Conservation (phyloP, 306 rosid species). For the Lathyrus oleraceus region DNA sequence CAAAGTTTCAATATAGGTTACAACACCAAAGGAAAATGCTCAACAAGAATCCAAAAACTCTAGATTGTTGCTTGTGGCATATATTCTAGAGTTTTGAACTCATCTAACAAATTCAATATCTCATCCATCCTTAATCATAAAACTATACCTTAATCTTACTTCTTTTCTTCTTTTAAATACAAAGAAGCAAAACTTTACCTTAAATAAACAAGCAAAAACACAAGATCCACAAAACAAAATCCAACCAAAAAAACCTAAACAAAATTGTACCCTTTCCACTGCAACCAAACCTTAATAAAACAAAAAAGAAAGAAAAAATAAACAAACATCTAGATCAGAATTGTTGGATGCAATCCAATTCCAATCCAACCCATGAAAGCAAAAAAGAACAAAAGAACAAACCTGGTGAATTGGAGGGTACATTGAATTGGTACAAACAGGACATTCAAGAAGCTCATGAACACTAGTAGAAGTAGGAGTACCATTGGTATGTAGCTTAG, state of each 20-base stretch:
- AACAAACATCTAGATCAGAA: background rate
- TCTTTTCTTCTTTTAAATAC: no score
- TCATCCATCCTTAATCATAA: conserved; percentile 8
- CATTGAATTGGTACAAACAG: conserved; percentile 78
- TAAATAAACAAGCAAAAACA: conserved; percentile 26
- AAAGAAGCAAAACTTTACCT: background rate
- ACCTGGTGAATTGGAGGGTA: conserved; percentile 91
- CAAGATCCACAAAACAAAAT: conserved; percentile 25
- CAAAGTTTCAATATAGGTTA: background rate
- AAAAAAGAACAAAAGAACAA: conserved; percentile 30
- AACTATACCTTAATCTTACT: background rate
- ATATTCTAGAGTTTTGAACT: no score
- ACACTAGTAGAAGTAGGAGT: conserved; percentile 58
- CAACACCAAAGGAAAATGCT: conserved; percentile 10
- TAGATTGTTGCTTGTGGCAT: background rate
- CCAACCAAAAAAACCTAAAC: conserved; percentile 4
- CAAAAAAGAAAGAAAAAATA: background rate
- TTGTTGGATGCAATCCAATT: conserved; percentile 9
- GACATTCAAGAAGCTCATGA: conserved; percentile 82
- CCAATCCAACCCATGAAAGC: background rate
- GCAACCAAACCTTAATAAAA: background rate
- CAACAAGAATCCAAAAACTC: background rate
- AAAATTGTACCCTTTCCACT: background rate
- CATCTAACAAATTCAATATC: background rate
- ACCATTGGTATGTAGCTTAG: conserved; percentile 52